Percentiles rank a stretch among this genome's conserved stretches.
Evolutionary conservation across 306 rosid genomes (phyloP).

Genomic region (Citrullus amarus): DNA sequence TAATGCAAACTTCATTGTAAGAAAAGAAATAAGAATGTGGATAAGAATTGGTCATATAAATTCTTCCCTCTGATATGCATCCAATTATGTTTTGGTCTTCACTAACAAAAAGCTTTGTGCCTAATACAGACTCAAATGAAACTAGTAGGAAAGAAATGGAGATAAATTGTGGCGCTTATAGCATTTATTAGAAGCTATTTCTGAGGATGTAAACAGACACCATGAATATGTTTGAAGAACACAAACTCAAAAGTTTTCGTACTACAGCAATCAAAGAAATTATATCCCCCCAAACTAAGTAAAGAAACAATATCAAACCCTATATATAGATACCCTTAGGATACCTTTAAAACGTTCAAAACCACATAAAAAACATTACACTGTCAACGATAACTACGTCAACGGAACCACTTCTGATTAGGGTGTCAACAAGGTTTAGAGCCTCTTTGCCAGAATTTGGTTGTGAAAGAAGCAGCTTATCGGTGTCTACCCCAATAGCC

Average conservation of each 20-base stretch:
- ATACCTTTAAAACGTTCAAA: neutral
- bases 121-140: neutral
- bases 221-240: neutral
- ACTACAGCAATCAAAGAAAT: neutral
- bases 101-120: neutral
- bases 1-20: conserved; percentile 3
- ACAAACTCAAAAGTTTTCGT: neutral
- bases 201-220: neutral
- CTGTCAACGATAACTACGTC: conserved; percentile 93
- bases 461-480: conserved; percentile 74
- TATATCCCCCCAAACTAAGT: neutral
- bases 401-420: conserved; percentile 82
- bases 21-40: neutral
- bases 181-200: neutral
- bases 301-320: neutral
- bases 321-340: neutral
- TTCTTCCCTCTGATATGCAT: neutral
- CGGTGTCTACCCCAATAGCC: conserved; percentile 69
- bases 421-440: conserved; percentile 79
- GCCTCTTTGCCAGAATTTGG: conserved; percentile 97
- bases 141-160: neutral
- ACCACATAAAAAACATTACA: conserved; percentile 29
- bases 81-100: neutral
- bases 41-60: conserved; percentile 1
- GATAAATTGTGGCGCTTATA: neutral